Base-by-base conservation (phyloP, 495 filamentous ascomycete genomes). In the Lasiosphaeris hirsuta region DNA sequence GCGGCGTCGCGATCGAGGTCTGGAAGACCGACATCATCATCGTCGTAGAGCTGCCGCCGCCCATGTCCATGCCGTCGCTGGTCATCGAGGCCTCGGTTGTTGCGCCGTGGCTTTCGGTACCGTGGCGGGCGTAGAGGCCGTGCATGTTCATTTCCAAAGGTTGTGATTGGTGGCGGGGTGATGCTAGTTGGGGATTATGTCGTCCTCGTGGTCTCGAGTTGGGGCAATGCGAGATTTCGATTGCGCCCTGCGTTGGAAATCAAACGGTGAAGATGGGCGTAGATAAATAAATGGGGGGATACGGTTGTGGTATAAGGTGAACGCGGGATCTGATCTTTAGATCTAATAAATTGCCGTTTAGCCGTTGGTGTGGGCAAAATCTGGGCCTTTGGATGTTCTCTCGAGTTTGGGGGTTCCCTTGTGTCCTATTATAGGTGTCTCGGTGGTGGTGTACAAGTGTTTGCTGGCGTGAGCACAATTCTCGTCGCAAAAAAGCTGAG, bases 21-120 rank as follows among this genome's bases (percentile, higher is more conserved):
- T 80, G 82, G 77, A 96, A 96, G 67, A 82, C 71, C 19, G 71
- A 57, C 65, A 72, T 74, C 79, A 81, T 85, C 15, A 63, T 59
- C 69, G 64, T 56, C 2, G 62, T 54, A 11, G 66, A 59, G 49
- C 58, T 57, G 46, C 55, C 59, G 47, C 51, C 51, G 56, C 57
- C 49, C 43, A 43, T 52, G 40, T 14, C 48, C 48, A 36, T 48
- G 52, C 39, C 14, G 34, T 18, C 18, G 47, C 36, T 43, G 52
- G 43, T 56, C 51, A 10, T 10, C 3, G 53, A 57, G 35, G 47
- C 23, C 14, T 13, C 6, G 11, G 54, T 0, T 30, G 18, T 10
- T 7, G 49, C 15, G 37, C 7, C 41, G 15, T 51, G 48, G n/a
- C 5, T 35, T 43, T 56, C 45, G 53, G 45, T 44, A 33, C 48